These are phyloP conservation scores for Paramecium caudatum DNA, from an alignment of 73 alveolate genomes.

Conservation along the genomic window DNA sequence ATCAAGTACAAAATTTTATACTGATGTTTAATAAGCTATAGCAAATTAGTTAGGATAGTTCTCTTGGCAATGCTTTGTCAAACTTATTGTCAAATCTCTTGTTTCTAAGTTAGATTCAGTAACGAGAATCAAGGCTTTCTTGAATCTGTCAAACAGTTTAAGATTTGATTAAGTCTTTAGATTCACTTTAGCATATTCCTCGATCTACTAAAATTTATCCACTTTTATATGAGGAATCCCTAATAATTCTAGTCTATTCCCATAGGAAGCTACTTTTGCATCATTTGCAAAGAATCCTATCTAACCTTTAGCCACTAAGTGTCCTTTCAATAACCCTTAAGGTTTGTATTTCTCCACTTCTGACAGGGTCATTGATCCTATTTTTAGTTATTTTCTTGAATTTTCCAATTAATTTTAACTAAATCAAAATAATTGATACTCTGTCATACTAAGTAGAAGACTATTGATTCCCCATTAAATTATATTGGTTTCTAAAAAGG, in stretches of 20 bases:
- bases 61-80: not conserved
- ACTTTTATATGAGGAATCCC: conserved; percentile 40
- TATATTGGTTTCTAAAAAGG: conserved; percentile 26
- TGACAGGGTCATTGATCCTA: not conserved
- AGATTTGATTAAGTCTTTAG: conserved; percentile 16
- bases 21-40: not conserved
- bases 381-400: not conserved
- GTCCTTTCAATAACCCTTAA: conserved; percentile 35
- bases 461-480: conserved; percentile 19
- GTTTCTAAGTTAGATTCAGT: conserved; percentile 51
- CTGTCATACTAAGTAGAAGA: conserved; percentile 39
- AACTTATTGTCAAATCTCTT: not conserved
- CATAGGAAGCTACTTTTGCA: conserved; percentile 1
- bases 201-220: not conserved
- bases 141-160: not conserved
- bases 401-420: not conserved
- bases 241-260: not conserved
- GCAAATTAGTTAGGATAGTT: conserved; percentile 40
- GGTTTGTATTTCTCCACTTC: conserved; percentile 5
- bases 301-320: conserved; percentile 2
- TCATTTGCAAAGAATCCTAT: conserved; percentile 27
- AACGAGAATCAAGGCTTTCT: not conserved
- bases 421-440: not conserved
- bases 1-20: conserved; percentile 48
- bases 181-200: not conserved